A percentile compares a stretch with the other conserved stretches of the same genome.
Evolutionary conservation across 106 monocot genomes (phyloP).

Genomic region (Alisma plantagoaquatica): DNA sequence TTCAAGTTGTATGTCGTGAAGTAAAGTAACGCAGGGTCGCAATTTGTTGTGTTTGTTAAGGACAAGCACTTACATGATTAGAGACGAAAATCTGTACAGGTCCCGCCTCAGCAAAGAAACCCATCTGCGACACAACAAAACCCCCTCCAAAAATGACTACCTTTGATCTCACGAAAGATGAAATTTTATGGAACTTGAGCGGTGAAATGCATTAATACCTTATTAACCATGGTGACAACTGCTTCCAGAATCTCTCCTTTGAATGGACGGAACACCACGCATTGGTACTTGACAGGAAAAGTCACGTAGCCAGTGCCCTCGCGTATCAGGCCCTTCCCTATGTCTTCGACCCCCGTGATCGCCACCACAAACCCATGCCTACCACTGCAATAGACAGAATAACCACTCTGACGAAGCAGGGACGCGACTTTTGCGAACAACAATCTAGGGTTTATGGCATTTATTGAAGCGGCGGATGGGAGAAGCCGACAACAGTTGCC

Average conservation of each 20-base stretch:
- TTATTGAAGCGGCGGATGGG: too few species aligned
- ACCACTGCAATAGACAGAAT: constrained; percentile 31
- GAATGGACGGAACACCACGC: constrained; percentile 93
- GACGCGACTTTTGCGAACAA: too few species aligned
- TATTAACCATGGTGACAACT: constrained; percentile 95
- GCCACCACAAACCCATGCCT: constrained; percentile 95
- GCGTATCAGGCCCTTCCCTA: constrained; percentile 87
- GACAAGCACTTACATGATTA: constrained; percentile 86
- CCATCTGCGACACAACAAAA: constrained; percentile 51
- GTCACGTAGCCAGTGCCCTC: constrained; percentile 98
- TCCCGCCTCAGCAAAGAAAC: constrained; percentile 96
- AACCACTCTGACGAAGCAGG: too few species aligned
- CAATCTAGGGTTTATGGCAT: too few species aligned
- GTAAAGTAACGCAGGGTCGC: too few species aligned
- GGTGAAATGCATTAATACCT: constrained; percentile 24
- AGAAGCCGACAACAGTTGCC: too few species aligned
- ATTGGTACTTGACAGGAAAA: constrained; percentile 97
- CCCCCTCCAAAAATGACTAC: neutral
- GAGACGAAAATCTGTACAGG: constrained; percentile 97
- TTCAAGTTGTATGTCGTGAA: too few species aligned
- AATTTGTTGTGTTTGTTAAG: too few species aligned
- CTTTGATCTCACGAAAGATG: neutral
- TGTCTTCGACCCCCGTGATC: constrained; percentile 77
- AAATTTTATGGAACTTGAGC: too few species aligned
- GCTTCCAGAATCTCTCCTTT: constrained; percentile 93